Evolutionary conservation across 768 basidiomycete species (phyloP), one percentile per base, ranked within the genome.

Genomic region (Amanita muscaria): DNA sequence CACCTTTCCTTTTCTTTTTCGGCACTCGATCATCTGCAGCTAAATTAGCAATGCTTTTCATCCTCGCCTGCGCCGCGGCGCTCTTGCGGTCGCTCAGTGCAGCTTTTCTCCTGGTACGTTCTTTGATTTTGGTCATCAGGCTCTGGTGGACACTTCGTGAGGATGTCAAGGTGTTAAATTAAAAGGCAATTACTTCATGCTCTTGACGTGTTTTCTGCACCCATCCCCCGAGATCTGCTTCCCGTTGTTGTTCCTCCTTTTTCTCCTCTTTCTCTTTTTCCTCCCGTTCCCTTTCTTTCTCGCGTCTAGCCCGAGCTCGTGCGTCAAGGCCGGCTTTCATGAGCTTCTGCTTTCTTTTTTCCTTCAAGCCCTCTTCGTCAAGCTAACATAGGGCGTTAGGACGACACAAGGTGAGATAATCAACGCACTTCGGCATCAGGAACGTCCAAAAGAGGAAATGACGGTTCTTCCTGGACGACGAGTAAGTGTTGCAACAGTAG

Each of bases 261-360:
- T 77, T 72, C 75, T 89, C 88, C 39, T 75, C 70, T 38, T 68
- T 66, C 49, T 79, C 77, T 44, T 74, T 79, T 49, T 86, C 86
- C 49, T 83, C 83, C 35, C 74, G 76, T 57, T 92, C 91, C 10
- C 79, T 77, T 54, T 89, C 86, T 54, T 96, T 96, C 62, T 97
- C 94, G 22, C 80, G 79, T 53, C 85, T 77, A 0, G 79, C 78
- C 1, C 89, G 80, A 25, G 80, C 77, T 16, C 96, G 82, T 0
- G 93, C 90, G 47, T 98, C 94, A 60, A 83, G 92, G 1, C 88
- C 89, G 0, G 92, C 90, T 61, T 96, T 98, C 67, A 93, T 67
- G 24, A 98, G 71, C 52, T 80, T 85, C 59, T 99, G 96, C 56
- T 84, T 88, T 56, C 81, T 82, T 68, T 98, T 99, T 63, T 99